Percentiles rank a stretch among this genome's conserved stretches.
Evolutionary conservation across 305 asterid genomes (phyloP).

Genomic region (Fraxinus velutina): DNA sequence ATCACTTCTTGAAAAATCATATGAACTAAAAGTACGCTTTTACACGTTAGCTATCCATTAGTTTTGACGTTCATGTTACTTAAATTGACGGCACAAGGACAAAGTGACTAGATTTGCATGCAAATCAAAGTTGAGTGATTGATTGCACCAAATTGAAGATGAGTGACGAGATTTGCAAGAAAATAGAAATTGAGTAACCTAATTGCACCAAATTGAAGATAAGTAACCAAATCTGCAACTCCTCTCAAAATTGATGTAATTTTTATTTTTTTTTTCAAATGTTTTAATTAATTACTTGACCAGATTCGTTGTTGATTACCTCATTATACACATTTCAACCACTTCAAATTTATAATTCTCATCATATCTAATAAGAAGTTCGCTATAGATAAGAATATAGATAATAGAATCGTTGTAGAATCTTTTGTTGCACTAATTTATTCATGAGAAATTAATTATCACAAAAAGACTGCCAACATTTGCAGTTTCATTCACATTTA

Average conservation of each 20-base stretch:
- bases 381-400: neutral
- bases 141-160: neutral
- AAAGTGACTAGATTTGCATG: neutral
- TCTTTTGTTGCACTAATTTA: neutral
- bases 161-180: neutral
- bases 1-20: neutral
- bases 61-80: neutral
- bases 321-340: neutral
- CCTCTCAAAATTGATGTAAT: neutral
- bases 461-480: slow-evolving; percentile 12
- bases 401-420: neutral
- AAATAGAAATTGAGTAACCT: neutral
- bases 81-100: neutral
- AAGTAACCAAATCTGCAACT: neutral
- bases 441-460: neutral
- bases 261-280: neutral
- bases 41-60: neutral
- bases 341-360: neutral
- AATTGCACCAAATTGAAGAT: neutral
- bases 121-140: neutral
- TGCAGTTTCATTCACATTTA: slow-evolving; percentile 16
- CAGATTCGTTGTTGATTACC: slow-evolving; percentile 21
- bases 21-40: neutral
- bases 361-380: neutral
- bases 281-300: slow-evolving; percentile 11